phyloP scores from a whole-genome alignment of 495 filamentous ascomycete genomes.

The Penicillium verhagenii region DNA sequence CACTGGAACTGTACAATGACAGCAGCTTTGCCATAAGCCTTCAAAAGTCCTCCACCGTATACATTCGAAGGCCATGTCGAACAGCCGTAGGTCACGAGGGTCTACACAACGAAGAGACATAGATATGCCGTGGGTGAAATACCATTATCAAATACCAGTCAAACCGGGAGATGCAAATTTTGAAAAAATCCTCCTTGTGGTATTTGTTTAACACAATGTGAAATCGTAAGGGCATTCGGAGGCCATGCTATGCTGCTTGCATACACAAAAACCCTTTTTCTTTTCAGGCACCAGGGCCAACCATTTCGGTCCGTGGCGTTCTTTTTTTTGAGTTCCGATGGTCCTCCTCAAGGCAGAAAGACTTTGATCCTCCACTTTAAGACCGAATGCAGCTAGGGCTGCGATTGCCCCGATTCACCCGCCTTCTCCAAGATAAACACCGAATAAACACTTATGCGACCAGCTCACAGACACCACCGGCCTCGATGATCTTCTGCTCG shows the following conservation, averaged over 20 bases:
- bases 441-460: constrained; percentile 67
- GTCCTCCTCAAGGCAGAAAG: constrained; percentile 27
- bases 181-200: constrained; percentile 39
- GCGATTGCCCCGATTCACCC: constrained; percentile 36
- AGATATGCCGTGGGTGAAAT: background rate
- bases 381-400: constrained; percentile 35
- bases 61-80: background rate
- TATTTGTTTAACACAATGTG: constrained; percentile 43
- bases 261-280: constrained; percentile 45
- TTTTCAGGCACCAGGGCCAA: constrained; percentile 31
- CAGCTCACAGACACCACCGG: constrained; percentile 86
- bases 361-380: constrained; percentile 31
- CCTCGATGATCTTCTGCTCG: constrained; percentile 93
- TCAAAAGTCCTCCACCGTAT: background rate
- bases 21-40: background rate
- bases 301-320: constrained; percentile 17
- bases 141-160: background rate
- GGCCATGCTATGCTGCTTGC: constrained; percentile 43
- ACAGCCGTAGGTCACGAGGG: background rate
- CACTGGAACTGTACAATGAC: background rate
- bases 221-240: constrained; percentile 47
- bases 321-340: constrained; percentile 34
- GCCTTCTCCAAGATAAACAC: constrained; percentile 31
- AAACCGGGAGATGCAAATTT: constrained; percentile 1
- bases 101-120: background rate